These are phyloP conservation scores for Metarhizium humberi DNA, from an alignment of 2,329 filamentous ascomycete species.

Conservation along the genomic window DNA sequence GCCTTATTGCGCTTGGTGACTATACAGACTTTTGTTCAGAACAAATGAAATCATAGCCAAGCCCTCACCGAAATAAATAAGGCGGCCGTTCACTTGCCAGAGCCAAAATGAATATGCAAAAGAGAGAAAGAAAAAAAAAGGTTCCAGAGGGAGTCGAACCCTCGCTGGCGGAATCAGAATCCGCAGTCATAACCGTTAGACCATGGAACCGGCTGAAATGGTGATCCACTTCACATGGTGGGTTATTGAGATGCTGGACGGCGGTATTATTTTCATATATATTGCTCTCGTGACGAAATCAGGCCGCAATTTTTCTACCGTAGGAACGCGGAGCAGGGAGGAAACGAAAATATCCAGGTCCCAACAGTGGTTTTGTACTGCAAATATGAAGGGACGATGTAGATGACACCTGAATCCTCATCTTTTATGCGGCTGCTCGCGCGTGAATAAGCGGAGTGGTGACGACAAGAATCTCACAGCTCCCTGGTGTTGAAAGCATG, in stretches of 20 bases:
- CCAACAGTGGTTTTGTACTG: too few relatives aligned
- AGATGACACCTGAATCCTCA: too few relatives aligned
- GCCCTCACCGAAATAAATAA: neutral
- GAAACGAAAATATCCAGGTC: too few relatives aligned
- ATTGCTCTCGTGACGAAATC: neutral
- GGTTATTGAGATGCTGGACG: constrained; percentile 1
- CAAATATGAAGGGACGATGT: too few relatives aligned
- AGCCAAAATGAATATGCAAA: neutral
- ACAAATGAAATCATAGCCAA: too few relatives aligned
- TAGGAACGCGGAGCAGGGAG: neutral
- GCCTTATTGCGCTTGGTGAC: too few relatives aligned
- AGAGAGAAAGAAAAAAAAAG: constrained; percentile 13
- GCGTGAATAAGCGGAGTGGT: too few relatives aligned
- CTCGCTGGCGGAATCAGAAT: constrained; percentile 27
- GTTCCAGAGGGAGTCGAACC: constrained; percentile 27
- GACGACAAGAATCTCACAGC: too few relatives aligned
- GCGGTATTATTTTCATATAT: neutral
- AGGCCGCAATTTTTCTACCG: too few relatives aligned
- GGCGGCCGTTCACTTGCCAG: neutral
- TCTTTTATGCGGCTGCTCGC: too few relatives aligned
- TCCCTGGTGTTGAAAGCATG: too few relatives aligned
- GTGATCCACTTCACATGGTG: constrained; percentile 17
- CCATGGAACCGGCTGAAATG: constrained; percentile 21
- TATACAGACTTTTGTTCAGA: neutral
- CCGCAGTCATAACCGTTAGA: constrained; percentile 29